Percentiles rank a stretch among this genome's conserved stretches.
Conservation (phyloP, 768 basidiomycete genomes). For the Macrocybe gigantea region DNA sequence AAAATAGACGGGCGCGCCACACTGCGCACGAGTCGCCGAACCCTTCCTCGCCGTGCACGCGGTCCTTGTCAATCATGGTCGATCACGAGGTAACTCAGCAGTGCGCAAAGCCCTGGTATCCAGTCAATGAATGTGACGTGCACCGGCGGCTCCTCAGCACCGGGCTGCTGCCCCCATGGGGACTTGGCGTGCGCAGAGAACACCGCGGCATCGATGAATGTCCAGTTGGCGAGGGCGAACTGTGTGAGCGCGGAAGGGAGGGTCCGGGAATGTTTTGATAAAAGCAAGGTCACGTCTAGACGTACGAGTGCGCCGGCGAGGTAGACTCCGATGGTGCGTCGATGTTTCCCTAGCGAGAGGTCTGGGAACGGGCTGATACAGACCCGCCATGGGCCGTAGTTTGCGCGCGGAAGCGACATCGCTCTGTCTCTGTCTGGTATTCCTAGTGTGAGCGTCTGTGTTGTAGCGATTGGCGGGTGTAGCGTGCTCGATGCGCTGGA, state of each 20-base stretch:
- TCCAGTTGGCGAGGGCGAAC: constrained; percentile 96
- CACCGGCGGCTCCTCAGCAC: constrained; percentile 30
- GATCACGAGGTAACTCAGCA: constrained; percentile 88
- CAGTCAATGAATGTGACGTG: constrained; percentile 94
- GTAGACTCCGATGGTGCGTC: constrained; percentile 83
- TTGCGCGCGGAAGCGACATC: constrained; percentile 63
- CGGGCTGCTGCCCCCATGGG: constrained; percentile 65
- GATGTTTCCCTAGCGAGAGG: constrained; percentile 67
- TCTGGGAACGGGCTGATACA: constrained; percentile 86
- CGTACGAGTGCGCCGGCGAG: constrained; percentile 87
- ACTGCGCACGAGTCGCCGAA: constrained; percentile 82
- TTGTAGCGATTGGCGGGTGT: too few relatives aligned
- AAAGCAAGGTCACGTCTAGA: constrained; percentile 13
- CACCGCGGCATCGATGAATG: constrained; percentile 89
- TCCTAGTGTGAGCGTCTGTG: too few relatives aligned
- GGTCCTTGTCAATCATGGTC: constrained; percentile 92
- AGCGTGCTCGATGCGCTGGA: too few relatives aligned
- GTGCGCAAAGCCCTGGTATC: constrained; percentile 92
- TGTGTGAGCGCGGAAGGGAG: constrained; percentile 20
- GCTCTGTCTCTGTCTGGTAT: background rate
- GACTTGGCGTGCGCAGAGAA: constrained; percentile 82
- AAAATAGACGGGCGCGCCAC: constrained; percentile 83
- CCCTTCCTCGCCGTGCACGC: constrained; percentile 71
- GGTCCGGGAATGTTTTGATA: background rate
- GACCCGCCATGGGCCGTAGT: constrained; percentile 84